Conservation (phyloP, 2,329 filamentous ascomycete species). For the Claviceps digitariae region DNA sequence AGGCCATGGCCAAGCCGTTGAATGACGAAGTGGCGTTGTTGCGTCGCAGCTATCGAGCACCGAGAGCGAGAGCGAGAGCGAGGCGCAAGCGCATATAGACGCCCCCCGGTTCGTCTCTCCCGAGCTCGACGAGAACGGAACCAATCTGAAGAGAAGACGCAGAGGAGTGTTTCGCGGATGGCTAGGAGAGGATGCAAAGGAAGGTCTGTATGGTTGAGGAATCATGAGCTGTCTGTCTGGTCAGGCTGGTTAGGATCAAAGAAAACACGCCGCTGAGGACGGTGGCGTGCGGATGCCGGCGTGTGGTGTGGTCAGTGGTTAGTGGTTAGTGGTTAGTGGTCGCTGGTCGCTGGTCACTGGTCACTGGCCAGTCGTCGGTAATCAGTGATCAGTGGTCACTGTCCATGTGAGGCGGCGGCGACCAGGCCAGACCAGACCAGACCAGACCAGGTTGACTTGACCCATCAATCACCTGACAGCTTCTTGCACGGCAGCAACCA, state of each 20-base stretch:
- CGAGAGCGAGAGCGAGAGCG: neutral
- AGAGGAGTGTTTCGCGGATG: neutral
- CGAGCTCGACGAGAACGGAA: neutral
- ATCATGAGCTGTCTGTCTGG: neutral
- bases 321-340: no score
- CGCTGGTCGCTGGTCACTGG: no score
- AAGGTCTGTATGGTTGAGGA: neutral
- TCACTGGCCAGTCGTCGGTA: no score
- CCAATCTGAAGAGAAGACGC: neutral
- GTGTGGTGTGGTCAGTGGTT: neutral
- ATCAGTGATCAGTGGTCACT: no score
- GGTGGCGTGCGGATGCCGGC: neutral
- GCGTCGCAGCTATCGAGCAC: neutral
- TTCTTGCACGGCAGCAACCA: no score
- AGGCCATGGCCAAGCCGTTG: constrained; percentile 3
- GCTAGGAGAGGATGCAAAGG: neutral
- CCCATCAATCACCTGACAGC: no score
- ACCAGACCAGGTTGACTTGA: no score
- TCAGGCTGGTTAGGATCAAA: neutral
- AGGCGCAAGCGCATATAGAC: neutral
- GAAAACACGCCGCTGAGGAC: neutral
- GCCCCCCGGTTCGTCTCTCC: neutral
- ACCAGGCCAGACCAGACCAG: no score
- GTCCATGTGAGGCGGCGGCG: no score
- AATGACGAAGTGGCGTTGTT: constrained; percentile 3